These are phyloP conservation scores for Metarhizium sp. DNA, from an alignment of 2,329 filamentous ascomycete genomes.

Conservation along the genomic window DNA sequence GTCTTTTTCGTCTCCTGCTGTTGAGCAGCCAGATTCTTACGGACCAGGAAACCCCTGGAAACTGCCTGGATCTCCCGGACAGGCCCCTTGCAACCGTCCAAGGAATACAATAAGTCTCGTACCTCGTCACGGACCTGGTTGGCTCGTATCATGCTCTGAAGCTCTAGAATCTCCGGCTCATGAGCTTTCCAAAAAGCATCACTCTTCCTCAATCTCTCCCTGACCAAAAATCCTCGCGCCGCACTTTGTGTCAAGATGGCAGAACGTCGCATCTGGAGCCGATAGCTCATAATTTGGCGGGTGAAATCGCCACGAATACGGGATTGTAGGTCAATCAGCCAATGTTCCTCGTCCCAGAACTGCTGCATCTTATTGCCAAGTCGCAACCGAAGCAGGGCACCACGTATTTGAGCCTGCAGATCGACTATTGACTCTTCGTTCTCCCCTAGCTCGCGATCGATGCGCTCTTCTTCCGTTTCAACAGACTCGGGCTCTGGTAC, in stretches of 20 bases:
- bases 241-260: slow-evolving; percentile 72
- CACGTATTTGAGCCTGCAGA: slow-evolving; percentile 78
- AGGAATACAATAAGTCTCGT: slow-evolving; percentile 44
- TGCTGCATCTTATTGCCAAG: slow-evolving; percentile 78
- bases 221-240: slow-evolving; percentile 64
- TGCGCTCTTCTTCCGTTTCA: slow-evolving; percentile 84
- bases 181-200: slow-evolving; percentile 60
- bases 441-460: slow-evolving; percentile 71
- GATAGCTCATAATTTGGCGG: slow-evolving; percentile 73
- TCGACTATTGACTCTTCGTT: slow-evolving; percentile 65
- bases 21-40: slow-evolving; percentile 46
- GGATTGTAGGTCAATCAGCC: slow-evolving; percentile 74
- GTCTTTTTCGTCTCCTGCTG: slow-evolving; percentile 44
- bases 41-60: slow-evolving; percentile 57
- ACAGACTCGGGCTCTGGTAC: slow-evolving; percentile 66
- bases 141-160: slow-evolving; percentile 75
- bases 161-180: slow-evolving; percentile 61
- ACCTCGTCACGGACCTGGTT: slow-evolving; percentile 53
- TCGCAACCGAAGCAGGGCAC: slow-evolving; percentile 65
- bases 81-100: slow-evolving; percentile 52
- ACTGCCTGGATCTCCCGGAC: slow-evolving; percentile 56
- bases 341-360: slow-evolving; percentile 78
- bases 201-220: slow-evolving; percentile 51
- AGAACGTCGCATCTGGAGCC: slow-evolving; percentile 73
- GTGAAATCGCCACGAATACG: slow-evolving; percentile 81